Evolutionary conservation across 345 rosid species (phyloP).

Genomic region (Populus nigra): DNA sequence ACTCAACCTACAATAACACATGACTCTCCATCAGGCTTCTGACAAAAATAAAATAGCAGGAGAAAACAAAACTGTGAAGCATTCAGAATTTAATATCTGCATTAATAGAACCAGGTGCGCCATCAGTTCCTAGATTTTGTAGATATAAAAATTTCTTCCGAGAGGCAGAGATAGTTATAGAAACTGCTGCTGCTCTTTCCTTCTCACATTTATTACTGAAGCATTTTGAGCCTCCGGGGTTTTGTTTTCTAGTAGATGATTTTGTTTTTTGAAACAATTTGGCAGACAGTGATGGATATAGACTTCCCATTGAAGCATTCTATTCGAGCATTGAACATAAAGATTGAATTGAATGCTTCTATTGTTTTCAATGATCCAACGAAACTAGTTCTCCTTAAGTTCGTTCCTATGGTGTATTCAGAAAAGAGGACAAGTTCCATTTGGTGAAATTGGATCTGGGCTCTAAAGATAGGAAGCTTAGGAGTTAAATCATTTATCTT

Average conservation of each 20-base stretch:
- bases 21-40: not conserved
- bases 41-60: conserved; percentile 8
- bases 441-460: not conserved
- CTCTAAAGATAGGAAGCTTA: not conserved
- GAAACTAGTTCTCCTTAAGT: not conserved
- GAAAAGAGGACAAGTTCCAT: not conserved
- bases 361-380: not conserved
- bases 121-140: not conserved
- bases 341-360: not conserved
- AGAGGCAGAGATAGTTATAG: not conserved
- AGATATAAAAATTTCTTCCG: not conserved
- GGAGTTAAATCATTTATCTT: too few relatives aligned
- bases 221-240: not conserved
- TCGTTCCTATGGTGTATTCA: not conserved
- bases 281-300: not conserved
- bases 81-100: not conserved
- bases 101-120: not conserved
- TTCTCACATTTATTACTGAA: not conserved
- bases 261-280: not conserved
- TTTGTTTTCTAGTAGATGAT: not conserved
- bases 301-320: not conserved
- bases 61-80: not conserved
- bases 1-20: conserved; percentile 47
- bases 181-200: not conserved
- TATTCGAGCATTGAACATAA: not conserved